Evolutionary conservation across 2,329 filamentous ascomycete species (phyloP), one percentile per base, ranked within the genome.

Genomic region (Teratosphaeria pseudoeucalypti): DNA sequence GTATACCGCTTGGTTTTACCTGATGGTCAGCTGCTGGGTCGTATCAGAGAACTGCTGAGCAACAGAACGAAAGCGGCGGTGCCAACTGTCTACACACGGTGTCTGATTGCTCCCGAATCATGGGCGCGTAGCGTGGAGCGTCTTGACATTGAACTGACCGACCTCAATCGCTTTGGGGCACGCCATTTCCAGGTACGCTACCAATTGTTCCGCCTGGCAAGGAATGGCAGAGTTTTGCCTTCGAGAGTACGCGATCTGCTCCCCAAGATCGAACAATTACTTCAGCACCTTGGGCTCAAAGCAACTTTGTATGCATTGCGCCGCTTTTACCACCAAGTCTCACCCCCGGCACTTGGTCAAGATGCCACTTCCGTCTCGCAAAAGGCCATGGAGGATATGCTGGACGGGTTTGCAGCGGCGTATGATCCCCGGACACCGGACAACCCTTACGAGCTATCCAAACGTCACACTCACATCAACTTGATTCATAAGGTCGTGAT

Each of bases 191-290:
- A 73, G 0, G 67, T 85, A 0, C 75, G 82, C 6, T 88, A 84
- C 65, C 85, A 88, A 64, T 73, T 89, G 5, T 80, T 87, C 56
- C 80, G 79, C 16, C 72, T 92, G 5, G 82, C 85, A 0, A 77
- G 79, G 65, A 87, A 88, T 64, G 83, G 82, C 26, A 83, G 81
- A 58, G 75, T 90, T 1, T 75, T 82, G 12, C 86, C 87, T 0
- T 65, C 67, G 0, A 80, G 74, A 1, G 81, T 84, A 0, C 54
- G 75, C 0, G 62, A 68, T 1, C 67, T 89, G 5, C 69, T 84
- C 1, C 67, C 73, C 0, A 63, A 74, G 1, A 73, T 87, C 1
- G 68, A 71, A 3, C 49, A 63, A 0, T 63, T 76, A 0, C 71
- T 67, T 54, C 52, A 71, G 60, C 23, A 69, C 49, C 56, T 67